A percentile compares a stretch with the other conserved stretches of the same genome.
Conservation (phyloP, 2,329 filamentous ascomycete species). For the Ploettnerulaceae sp. region DNA sequence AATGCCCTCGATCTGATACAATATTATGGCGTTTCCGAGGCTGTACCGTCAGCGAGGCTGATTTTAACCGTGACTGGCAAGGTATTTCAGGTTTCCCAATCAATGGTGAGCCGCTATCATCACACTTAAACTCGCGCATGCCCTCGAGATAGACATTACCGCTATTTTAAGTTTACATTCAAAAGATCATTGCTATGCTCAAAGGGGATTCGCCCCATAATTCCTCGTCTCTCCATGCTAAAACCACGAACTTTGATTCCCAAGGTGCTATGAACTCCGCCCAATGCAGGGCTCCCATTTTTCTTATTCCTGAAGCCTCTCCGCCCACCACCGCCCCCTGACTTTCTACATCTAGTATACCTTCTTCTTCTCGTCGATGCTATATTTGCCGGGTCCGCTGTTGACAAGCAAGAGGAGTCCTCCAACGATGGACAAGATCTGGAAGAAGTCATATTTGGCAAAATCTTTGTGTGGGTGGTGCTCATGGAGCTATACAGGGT, state of each 20-base stretch:
- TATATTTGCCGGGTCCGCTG: constrained; percentile 96
- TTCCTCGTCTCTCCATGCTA: constrained; percentile 7
- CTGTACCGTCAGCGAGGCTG: too few species aligned
- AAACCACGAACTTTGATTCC: constrained; percentile 10
- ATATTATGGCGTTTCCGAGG: not conserved
- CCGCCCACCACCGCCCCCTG: constrained; percentile 7
- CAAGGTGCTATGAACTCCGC: constrained; percentile 23
- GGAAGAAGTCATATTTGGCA: constrained; percentile 99
- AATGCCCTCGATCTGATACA: not conserved
- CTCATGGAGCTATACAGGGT: constrained; percentile 70
- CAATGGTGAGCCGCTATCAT: too few species aligned
- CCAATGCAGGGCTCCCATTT: constrained; percentile 26
- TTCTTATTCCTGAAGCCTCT: constrained; percentile 19
- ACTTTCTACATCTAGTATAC: constrained; percentile 63
- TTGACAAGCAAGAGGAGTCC: constrained; percentile 95
- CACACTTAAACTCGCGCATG: too few species aligned
- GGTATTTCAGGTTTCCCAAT: too few species aligned
- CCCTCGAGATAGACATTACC: not conserved
- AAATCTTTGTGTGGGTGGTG: constrained; percentile 99
- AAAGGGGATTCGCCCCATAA: constrained; percentile 4
- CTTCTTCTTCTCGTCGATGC: constrained; percentile 99
- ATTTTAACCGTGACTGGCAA: too few species aligned
- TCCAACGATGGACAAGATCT: constrained; percentile 97
- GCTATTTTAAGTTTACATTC: constrained; percentile 15
- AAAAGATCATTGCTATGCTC: constrained; percentile 16